Evolutionary conservation across 768 basidiomycete species (phyloP), one percentile per base, ranked within the genome.

Genomic region (Collybia sordida): DNA sequence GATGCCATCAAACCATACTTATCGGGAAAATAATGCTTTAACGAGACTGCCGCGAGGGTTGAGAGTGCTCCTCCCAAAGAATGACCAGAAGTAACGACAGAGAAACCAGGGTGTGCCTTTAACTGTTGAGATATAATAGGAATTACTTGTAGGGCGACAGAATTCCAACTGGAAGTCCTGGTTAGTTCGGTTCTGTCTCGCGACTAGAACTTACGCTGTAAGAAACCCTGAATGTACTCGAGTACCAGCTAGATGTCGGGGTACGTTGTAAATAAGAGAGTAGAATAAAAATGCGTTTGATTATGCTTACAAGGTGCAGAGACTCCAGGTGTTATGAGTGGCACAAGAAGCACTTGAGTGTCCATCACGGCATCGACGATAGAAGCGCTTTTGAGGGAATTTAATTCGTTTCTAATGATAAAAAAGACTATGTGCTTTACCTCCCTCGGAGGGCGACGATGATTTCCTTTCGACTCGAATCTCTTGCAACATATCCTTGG

Each of bases 21-120:
- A 18, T 65, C 65, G 1, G 68, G 65, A 53, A 79, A 75, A 38
- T 73, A 71, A 41, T 71, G 65, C 45, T 71, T 69, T 17, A 81
- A 49, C 3, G 73, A 64, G 12, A 81, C 64, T 2, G 77, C 77
- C 1, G 73, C 77, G 1, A 82, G 61, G 2, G 75, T 67, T 1
- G 82, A 72, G 4, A 83, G 59, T 0, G 80, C 66, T 6, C 80
- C 82, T 8, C 82, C 82, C 8, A 82, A 62, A 1, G 81, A 82
- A 56, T 83, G 82, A 0, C 82, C 82, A 4, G 70, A 68, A 0
- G 74, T 74, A 7, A 77, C 72, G 25, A 82, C 61, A 1, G 68
- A 57, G 53, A 72, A 73, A 1, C 60, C 69, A 2, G 69, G 64
- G 49, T 79, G 64, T 3, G 51, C 50, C 9, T 58, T 53, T 1